These are phyloP conservation scores for Pestalotiopsis sp. DNA, from an alignment of 2,329 filamentous ascomycete genomes.

Conservation along the genomic window DNA sequence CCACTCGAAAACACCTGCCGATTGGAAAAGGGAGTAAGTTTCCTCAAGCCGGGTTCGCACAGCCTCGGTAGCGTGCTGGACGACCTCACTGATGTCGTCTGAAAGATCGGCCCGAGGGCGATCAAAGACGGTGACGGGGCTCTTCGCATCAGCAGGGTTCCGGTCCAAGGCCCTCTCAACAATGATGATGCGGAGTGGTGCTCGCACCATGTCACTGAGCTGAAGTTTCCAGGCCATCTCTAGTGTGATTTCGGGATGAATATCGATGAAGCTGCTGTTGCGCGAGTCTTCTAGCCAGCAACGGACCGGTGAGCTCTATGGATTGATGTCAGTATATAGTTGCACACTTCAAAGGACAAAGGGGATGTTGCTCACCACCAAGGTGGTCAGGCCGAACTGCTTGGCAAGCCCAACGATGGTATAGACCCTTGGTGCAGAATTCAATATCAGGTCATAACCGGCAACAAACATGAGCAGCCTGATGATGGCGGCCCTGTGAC, in stretches of 20 bases:
- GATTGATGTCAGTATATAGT: conserved; percentile 20
- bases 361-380: conserved; percentile 39
- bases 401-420: conserved; percentile 66
- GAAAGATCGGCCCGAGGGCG: conserved; percentile 50
- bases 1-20: neutral
- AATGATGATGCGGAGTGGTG: conserved; percentile 63
- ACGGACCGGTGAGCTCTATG: conserved; percentile 47
- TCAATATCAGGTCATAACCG: conserved; percentile 54
- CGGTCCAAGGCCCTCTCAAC: conserved; percentile 59
- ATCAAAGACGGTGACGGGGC: conserved; percentile 40
- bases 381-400: conserved; percentile 53
- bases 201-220: conserved; percentile 43
- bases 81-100: conserved; percentile 57
- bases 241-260: conserved; percentile 63
- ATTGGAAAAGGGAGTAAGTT: neutral
- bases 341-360: neutral
- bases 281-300: conserved; percentile 59
- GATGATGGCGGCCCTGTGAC: conserved; percentile 66
- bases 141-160: neutral
- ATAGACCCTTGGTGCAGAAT: conserved; percentile 69
- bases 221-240: conserved; percentile 55
- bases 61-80: conserved; percentile 60
- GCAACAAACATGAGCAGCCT: conserved; percentile 62
- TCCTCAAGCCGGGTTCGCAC: conserved; percentile 49
- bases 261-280: conserved; percentile 64